phyloP scores from a whole-genome alignment of 2,329 filamentous ascomycete genomes.

The Alternaria atra region DNA sequence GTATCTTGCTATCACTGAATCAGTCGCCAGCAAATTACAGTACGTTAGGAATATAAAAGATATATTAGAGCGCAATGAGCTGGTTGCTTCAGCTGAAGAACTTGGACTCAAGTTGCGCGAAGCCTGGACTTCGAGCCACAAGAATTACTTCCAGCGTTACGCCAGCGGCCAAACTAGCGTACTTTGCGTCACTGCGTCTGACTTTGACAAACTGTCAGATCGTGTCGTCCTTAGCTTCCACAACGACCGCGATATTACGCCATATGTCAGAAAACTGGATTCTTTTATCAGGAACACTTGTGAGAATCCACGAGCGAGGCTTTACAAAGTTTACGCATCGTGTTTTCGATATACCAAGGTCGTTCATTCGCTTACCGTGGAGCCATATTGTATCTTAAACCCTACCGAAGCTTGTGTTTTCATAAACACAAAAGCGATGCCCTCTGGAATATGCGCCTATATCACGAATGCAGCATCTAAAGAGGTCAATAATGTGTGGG shows the following conservation, averaged over 20 bases:
- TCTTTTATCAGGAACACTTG: not conserved
- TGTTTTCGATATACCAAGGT: not conserved
- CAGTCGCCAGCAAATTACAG: not conserved
- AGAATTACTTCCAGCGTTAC: not conserved
- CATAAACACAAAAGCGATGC: not conserved
- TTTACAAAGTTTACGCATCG: not conserved
- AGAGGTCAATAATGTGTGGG: not conserved
- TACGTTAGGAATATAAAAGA: not conserved
- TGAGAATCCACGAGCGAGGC: not conserved
- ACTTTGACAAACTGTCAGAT: not conserved
- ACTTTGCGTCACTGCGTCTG: not conserved
- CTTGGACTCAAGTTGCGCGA: not conserved
- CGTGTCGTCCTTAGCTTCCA: not conserved
- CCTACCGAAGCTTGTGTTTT: not conserved
- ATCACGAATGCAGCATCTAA: not conserved
- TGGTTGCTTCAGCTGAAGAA: not conserved
- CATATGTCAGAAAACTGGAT: not conserved
- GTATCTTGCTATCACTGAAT: constrained; percentile 2
- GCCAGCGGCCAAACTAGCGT: not conserved
- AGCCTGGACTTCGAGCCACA: not conserved
- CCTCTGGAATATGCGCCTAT: not conserved
- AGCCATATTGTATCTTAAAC: not conserved
- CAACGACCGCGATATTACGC: not conserved
- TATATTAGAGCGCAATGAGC: not conserved
- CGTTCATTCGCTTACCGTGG: not conserved